phyloP scores from a whole-genome alignment of 164 flowering plant genomes.

The Saururus chinensis region DNA sequence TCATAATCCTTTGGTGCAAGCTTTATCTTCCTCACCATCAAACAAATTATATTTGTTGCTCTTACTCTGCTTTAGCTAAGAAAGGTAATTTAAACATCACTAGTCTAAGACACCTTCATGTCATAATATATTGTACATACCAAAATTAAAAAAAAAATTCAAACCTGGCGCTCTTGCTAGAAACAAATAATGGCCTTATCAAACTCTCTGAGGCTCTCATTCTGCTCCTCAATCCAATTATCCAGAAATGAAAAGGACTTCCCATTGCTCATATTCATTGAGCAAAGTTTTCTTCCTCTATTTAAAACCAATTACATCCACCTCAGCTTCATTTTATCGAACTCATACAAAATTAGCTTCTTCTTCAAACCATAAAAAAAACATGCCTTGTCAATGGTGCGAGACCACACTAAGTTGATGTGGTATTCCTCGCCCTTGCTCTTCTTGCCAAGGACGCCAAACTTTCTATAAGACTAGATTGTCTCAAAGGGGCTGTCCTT shows the following conservation, averaged over 20 bases:
- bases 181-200: slow-evolving; percentile 81
- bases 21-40: slow-evolving; percentile 93
- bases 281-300: slow-evolving; percentile 80
- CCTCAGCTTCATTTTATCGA: not conserved
- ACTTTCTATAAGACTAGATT: slow-evolving; percentile 83
- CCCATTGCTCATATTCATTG: slow-evolving; percentile 75
- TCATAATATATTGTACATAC: too few relatives aligned
- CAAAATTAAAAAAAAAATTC: not conserved
- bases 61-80: slow-evolving; percentile 49
- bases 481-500: slow-evolving; percentile 69
- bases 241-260: slow-evolving; percentile 78
- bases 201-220: slow-evolving; percentile 64
- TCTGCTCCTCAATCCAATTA: slow-evolving; percentile 81
- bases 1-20: slow-evolving; percentile 63
- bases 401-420: slow-evolving; percentile 67
- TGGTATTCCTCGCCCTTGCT: slow-evolving; percentile 85
- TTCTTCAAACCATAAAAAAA: not conserved
- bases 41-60: slow-evolving; percentile 73
- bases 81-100: not conserved
- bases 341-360: not conserved
- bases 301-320: not conserved
- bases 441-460: slow-evolving; percentile 80
- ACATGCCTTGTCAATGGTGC: slow-evolving; percentile 67
- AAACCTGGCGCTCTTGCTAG: slow-evolving; percentile 84
- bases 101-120: not conserved